Conservation (phyloP, 768 basidiomycete species). For the Collybia nuda region DNA sequence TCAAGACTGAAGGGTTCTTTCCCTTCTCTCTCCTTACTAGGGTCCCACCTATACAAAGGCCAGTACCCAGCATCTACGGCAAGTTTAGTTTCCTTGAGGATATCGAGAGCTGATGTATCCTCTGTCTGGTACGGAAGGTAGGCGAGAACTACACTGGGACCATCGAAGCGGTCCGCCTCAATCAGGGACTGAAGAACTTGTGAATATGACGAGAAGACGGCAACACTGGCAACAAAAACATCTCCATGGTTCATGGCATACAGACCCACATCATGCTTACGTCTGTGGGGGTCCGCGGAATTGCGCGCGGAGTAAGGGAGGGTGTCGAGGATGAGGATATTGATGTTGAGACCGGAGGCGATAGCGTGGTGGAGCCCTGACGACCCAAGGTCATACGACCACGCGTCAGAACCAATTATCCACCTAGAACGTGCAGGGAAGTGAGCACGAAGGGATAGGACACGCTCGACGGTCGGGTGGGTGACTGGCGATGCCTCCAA, state of each 20-base stretch:
- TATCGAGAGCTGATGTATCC: constrained; percentile 73
- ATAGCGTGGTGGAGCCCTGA: constrained; percentile 95
- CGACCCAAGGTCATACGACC: constrained; percentile 96
- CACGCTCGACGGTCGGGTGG: constrained; percentile 48
- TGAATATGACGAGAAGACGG: constrained; percentile 93
- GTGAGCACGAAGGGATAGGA: constrained; percentile 59
- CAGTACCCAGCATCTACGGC: constrained; percentile 97
- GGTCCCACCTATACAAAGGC: constrained; percentile 99
- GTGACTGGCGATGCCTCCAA: constrained; percentile 41
- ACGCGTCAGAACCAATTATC: constrained; percentile 98
- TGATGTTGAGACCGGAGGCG: constrained; percentile 87
- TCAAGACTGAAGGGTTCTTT: constrained; percentile 91
- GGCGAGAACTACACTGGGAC: constrained; percentile 90
- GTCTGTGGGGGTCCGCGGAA: constrained; percentile 63
- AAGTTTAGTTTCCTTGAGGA: constrained; percentile 97
- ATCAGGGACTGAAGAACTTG: constrained; percentile 90
- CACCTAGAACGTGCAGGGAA: constrained; percentile 78
- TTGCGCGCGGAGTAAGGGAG: constrained; percentile 83
- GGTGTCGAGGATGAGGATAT: constrained; percentile 94
- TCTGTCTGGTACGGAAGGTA: constrained; percentile 90
- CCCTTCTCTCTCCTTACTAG: constrained; percentile 70
- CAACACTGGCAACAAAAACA: constrained; percentile 93
- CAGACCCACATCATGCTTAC: constrained; percentile 95
- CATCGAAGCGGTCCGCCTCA: constrained; percentile 88
- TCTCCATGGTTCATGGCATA: constrained; percentile 99